Evolutionary conservation across 2,329 filamentous ascomycete genomes (phyloP).

Genomic region (Fusarium protoensiforme): DNA sequence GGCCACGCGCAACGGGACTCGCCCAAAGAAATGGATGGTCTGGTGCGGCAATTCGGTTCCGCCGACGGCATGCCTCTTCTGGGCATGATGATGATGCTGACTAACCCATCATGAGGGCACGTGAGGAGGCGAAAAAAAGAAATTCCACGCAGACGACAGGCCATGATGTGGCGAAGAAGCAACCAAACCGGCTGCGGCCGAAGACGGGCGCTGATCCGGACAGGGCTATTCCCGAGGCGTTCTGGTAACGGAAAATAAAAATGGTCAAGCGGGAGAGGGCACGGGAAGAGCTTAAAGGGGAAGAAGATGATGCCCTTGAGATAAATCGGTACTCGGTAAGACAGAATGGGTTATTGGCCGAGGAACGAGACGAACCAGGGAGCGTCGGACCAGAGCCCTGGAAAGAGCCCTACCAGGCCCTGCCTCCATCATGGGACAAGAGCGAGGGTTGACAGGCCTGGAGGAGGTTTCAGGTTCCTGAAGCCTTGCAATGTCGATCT

Average conservation of each 20-base stretch:
- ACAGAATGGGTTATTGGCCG: neutral
- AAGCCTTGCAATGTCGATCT: neutral
- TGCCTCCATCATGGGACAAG: neutral
- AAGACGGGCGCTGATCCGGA: neutral
- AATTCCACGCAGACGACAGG: neutral
- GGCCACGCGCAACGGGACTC: slow-evolving; percentile 5
- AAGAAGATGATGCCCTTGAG: neutral
- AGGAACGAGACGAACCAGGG: neutral
- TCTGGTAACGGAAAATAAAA: neutral
- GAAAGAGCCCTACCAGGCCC: neutral
- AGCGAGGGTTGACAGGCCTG: neutral
- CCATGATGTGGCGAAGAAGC: slow-evolving; percentile 26
- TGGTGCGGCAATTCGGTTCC: slow-evolving; percentile 1
- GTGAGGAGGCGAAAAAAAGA: slow-evolving; percentile 8
- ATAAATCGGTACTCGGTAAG: neutral
- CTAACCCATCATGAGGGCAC: slow-evolving; percentile 4
- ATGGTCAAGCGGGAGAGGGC: neutral
- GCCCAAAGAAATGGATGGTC: neutral
- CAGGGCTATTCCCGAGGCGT: slow-evolving; percentile 8
- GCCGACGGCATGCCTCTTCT: slow-evolving; percentile 18
- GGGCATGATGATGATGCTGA: slow-evolving; percentile 1
- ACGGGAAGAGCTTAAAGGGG: neutral
- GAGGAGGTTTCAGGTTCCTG: neutral
- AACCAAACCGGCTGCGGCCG: slow-evolving; percentile 3
- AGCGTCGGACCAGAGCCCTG: neutral